Evolutionary conservation across 495 filamentous ascomycete genomes (phyloP), one percentile per base, ranked within the genome.

Genomic region (Daldinia caldariorum): DNA sequence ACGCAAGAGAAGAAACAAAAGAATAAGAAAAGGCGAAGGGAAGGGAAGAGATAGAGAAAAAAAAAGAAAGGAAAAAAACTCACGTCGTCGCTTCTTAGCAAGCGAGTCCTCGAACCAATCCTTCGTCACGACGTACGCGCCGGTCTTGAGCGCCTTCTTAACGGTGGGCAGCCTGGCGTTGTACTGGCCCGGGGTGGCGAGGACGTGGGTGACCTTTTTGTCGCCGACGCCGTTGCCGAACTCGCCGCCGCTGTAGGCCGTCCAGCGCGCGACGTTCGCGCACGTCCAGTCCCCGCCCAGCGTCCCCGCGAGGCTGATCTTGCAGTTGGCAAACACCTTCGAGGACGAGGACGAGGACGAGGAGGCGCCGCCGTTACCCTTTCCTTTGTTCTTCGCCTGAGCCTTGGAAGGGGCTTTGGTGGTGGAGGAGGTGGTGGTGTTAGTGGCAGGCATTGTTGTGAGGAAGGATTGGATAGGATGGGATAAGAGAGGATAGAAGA

Each of bases 61-160:
- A 3, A 26, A 26, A 26, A 26, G 5, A 35, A 35, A 5, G 9
- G 34, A 35, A 35, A 35, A 47, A 41, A n/a, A 64, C 59, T 69
- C 37, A 63, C 59, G 10, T 7, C 7, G 37, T 9, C 50, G n/a
- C 34, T 54, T 61, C 57, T 59, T 35, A 18, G 9, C 37, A 10
- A 78, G 71, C 1, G 75, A 80, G 18, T 79, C 78, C 51, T 82
- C 79, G 18, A 83, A 74, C 81, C 80, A 83, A 69, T 82, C 80
- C 9, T 66, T 39, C 7, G 64, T 73, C 14, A 83, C 77, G 3
- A 83, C 61, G 6, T 76, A 45, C 18, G 66, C 53, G 37, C 70
- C 72, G 14, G 22, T 35, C 29, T 58, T 56, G 6, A 78, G 74
- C 9, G 72, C 77, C 45, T 7, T 20, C 18, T 61, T 65, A 29